Evolutionary conservation across 2,329 filamentous ascomycete genomes (phyloP).

Genomic region (Ceratocystis variospora): DNA sequence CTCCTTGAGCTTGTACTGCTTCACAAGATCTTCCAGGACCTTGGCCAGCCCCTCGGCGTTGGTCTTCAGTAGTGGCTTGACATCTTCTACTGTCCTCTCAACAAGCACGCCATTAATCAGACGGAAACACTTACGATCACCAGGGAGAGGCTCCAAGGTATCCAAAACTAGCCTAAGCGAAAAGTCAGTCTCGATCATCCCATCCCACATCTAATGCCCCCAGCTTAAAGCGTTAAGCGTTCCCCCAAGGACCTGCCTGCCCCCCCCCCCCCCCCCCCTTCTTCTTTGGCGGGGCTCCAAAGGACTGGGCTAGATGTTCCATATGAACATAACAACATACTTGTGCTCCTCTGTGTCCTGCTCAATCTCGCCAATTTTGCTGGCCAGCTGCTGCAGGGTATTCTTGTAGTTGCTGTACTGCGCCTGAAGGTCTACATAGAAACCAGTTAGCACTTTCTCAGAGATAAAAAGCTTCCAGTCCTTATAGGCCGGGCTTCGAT

Average conservation of each 20-base stretch:
- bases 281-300: not conserved
- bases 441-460: conserved; percentile 9
- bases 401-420: conserved; percentile 69
- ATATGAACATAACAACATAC: conserved; percentile 40
- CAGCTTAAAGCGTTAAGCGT: not conserved
- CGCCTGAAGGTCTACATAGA: conserved; percentile 53
- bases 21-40: conserved; percentile 84
- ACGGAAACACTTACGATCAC: conserved; percentile 90
- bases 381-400: conserved; percentile 76
- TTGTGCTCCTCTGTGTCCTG: conserved; percentile 97
- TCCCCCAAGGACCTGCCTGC: not conserved
- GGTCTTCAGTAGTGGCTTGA: conserved; percentile 78
- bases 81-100: conserved; percentile 85
- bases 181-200: conserved; percentile 3
- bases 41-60: conserved; percentile 91
- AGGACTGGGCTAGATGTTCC: not conserved
- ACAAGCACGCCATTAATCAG: conserved; percentile 96
- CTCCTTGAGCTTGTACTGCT: conserved; percentile 92
- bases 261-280: not conserved
- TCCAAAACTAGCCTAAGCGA: conserved; percentile 72
- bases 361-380: conserved; percentile 95
- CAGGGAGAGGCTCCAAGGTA: conserved; percentile 68
- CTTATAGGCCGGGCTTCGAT: not conserved
- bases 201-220: not conserved
- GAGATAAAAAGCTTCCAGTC: not conserved